Conservation (phyloP, 2,329 filamentous ascomycete genomes). For the Colletotrichum echinochloae region DNA sequence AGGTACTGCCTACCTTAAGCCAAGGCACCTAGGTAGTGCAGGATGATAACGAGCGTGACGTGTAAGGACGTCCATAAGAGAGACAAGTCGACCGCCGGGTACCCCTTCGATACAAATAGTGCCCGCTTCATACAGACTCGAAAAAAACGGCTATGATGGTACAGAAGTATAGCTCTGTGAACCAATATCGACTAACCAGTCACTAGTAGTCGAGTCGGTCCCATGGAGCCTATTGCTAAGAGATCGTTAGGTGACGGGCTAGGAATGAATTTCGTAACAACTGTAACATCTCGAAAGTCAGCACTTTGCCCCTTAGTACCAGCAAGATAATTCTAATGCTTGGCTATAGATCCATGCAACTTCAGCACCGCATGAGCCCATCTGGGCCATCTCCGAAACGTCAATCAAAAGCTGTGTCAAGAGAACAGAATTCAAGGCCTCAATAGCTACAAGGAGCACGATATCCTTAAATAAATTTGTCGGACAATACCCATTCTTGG, state of each 20-base stretch:
- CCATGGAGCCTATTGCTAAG: too few relatives aligned
- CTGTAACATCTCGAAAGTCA: neutral
- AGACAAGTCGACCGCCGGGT: neutral
- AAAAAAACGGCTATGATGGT: neutral
- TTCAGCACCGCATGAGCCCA: slow-evolving; percentile 12
- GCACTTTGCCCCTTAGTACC: neutral
- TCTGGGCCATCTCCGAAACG: slow-evolving; percentile 24
- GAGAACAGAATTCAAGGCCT: slow-evolving; percentile 2
- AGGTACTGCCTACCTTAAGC: too few relatives aligned
- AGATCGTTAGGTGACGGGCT: too few relatives aligned
- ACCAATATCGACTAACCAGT: neutral
- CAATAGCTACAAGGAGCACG: neutral
- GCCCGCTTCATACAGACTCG: too few relatives aligned
- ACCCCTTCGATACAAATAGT: slow-evolving; percentile 17
- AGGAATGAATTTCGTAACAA: neutral
- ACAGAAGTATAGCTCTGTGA: neutral
- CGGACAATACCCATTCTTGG: slow-evolving; percentile 12
- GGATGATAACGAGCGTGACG: neutral
- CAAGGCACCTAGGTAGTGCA: neutral
- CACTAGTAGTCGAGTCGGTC: neutral
- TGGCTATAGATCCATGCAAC: slow-evolving; percentile 6
- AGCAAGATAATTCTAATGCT: slow-evolving; percentile 1
- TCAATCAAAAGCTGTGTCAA: slow-evolving; percentile 10
- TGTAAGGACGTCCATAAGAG: neutral
- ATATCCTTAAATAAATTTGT: slow-evolving; percentile 11